Evolutionary conservation across 768 basidiomycete genomes (phyloP).

Genomic region (Mycena venus): DNA sequence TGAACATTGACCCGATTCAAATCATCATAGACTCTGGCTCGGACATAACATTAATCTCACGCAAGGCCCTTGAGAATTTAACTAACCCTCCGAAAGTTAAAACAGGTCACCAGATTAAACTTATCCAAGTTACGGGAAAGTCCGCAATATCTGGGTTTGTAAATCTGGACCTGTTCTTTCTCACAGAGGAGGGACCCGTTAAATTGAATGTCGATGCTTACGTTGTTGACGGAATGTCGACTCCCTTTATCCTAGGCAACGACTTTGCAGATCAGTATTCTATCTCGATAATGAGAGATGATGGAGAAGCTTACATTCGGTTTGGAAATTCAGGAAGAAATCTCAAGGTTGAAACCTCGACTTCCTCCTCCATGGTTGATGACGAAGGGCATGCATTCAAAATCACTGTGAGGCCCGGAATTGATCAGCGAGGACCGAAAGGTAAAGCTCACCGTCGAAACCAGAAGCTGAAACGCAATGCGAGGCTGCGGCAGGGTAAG

Average conservation of each 20-base stretch:
- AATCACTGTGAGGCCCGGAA: neutral
- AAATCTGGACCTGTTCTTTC: conserved; percentile 39
- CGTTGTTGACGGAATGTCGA: conserved; percentile 45
- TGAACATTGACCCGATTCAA: neutral
- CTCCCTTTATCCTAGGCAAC: conserved; percentile 47
- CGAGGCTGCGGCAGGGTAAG: neutral
- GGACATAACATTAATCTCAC: conserved; percentile 47
- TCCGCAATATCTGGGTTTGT: conserved; percentile 46
- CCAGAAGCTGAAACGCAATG: neutral
- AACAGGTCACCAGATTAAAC: conserved; percentile 33
- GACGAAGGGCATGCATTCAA: conserved; percentile 17
- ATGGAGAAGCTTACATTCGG: neutral
- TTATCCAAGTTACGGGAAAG: neutral
- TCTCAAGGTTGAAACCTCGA: neutral
- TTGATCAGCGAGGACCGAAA: neutral
- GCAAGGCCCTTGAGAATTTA: neutral
- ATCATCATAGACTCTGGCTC: conserved; percentile 26
- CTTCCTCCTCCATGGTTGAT: neutral
- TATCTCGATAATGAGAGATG: conserved; percentile 40
- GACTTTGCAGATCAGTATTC: conserved; percentile 49
- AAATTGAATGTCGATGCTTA: conserved; percentile 45
- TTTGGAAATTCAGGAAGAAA: conserved; percentile 10
- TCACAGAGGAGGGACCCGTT: conserved; percentile 38
- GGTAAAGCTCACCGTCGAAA: neutral
- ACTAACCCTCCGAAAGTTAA: neutral